These are phyloP conservation scores for Populus hybrid DNA, from an alignment of 441 rosid genomes.

Conservation along the genomic window DNA sequence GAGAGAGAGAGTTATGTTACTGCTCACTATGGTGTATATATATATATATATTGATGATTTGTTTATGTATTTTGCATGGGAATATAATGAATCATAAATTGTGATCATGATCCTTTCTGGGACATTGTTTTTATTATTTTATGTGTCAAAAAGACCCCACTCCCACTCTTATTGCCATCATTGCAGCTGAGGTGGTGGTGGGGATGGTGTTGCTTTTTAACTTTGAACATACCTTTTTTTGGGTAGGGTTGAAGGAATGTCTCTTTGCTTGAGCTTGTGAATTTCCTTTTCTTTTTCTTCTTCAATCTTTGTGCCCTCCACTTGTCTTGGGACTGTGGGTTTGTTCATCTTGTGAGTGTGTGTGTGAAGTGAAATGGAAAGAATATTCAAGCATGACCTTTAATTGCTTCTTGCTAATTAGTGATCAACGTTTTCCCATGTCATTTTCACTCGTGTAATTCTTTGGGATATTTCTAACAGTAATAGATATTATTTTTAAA, in stretches of 20 bases:
- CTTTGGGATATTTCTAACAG: too few species aligned
- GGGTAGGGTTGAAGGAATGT: constrained; percentile 38
- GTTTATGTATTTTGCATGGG: constrained; percentile 37
- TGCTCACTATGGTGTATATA: not conserved
- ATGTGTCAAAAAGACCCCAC: constrained; percentile 17
- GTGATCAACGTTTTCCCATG: not conserved
- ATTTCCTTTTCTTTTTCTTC: not conserved
- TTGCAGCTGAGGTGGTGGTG: constrained; percentile 42
- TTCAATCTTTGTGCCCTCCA: constrained; percentile 23
- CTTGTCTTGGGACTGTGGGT: constrained; percentile 16
- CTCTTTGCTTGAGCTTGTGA: constrained; percentile 30
- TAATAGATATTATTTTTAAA: too few species aligned
- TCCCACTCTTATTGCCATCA: constrained; percentile 34
- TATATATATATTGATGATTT: not conserved
- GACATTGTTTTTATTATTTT: not conserved
- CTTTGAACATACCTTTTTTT: constrained; percentile 12
- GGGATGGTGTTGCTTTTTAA: constrained; percentile 19
- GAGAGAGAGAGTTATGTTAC: too few species aligned
- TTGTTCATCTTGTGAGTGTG: not conserved
- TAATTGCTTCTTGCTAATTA: not conserved
- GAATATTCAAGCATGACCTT: not conserved
- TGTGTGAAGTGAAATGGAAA: not conserved
- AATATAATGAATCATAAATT: constrained; percentile 8
- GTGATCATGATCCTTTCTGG: not conserved
- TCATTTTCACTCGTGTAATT: not conserved